phyloP scores from a whole-genome alignment of 192 early-diverging fungal genomes.

The Ambispora gerdemannii region DNA sequence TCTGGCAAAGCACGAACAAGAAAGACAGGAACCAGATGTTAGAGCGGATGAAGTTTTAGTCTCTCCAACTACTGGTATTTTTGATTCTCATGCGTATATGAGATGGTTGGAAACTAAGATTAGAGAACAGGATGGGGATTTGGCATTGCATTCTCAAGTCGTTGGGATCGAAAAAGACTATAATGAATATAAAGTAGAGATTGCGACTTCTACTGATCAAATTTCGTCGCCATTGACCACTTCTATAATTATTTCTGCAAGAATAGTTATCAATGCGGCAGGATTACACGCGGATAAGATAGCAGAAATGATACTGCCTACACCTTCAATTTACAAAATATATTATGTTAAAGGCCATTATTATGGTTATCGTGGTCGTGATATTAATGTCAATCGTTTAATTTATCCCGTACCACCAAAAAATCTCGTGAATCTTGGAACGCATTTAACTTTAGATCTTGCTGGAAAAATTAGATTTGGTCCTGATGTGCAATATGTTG shows the following conservation, averaged over 20 bases:
- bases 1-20: conserved; percentile 39
- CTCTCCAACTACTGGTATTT: conserved; percentile 75
- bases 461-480: conserved; percentile 75
- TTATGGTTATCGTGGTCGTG: conserved; percentile 51
- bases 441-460: conserved; percentile 79
- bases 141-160: conserved; percentile 54
- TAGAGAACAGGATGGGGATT: conserved; percentile 48
- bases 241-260: conserved; percentile 52
- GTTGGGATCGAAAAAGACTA: background rate
- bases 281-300: conserved; percentile 71
- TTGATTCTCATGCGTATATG: conserved; percentile 77
- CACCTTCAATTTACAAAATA: conserved; percentile 46
- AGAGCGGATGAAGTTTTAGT: conserved; percentile 54
- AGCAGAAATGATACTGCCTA: conserved; percentile 37
- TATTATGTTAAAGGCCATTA: conserved; percentile 81
- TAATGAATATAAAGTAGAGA: conserved; percentile 47
- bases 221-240: conserved; percentile 14
- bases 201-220: conserved; percentile 46
- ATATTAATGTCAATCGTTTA: conserved; percentile 50
- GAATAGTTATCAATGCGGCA: conserved; percentile 71
- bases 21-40: conserved; percentile 58
- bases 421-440: conserved; percentile 67
- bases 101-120: conserved; percentile 53
- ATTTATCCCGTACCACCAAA: conserved; percentile 81
- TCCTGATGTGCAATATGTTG: conserved; percentile 67